These are phyloP conservation scores for Cucurbita maxima DNA, from an alignment of 306 rosid species.

Conservation along the genomic window DNA sequence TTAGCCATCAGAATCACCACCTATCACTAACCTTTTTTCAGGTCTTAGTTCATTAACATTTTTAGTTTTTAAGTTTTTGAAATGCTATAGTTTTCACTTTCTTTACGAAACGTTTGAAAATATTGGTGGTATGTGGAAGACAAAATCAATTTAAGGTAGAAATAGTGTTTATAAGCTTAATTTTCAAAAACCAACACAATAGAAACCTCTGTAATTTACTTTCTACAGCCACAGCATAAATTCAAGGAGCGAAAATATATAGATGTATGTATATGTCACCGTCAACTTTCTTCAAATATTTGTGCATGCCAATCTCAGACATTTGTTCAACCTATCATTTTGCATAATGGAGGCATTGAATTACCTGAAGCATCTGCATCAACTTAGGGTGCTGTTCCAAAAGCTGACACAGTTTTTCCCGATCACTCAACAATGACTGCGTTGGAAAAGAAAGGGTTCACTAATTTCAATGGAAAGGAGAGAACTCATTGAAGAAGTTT, in stretches of 20 bases:
- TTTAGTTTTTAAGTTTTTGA: neutral
- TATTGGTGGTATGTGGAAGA: neutral
- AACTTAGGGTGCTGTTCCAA: conserved; percentile 98
- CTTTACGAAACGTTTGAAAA: too few relatives aligned
- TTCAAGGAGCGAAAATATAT: neutral
- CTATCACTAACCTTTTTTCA: neutral
- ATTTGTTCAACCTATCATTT: neutral
- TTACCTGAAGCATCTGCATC: conserved; percentile 99
- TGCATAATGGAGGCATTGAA: neutral
- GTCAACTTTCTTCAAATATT: neutral
- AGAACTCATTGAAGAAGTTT: neutral
- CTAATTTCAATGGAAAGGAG: neutral
- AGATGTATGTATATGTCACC: neutral
- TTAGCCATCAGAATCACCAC: neutral
- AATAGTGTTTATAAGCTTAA: neutral
- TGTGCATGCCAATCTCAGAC: neutral
- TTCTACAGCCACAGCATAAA: neutral
- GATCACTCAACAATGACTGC: conserved; percentile 84
- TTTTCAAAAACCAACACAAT: too few relatives aligned
- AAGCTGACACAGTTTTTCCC: conserved; percentile 88
- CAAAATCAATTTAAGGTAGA: neutral
- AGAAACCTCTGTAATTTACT: too few relatives aligned
- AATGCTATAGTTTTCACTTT: too few relatives aligned
- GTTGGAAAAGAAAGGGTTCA: conserved; percentile 14
- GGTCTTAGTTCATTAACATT: neutral